These are phyloP conservation scores for Serendipita vermifera DNA, from an alignment of 768 basidiomycete species.

Conservation along the genomic window DNA sequence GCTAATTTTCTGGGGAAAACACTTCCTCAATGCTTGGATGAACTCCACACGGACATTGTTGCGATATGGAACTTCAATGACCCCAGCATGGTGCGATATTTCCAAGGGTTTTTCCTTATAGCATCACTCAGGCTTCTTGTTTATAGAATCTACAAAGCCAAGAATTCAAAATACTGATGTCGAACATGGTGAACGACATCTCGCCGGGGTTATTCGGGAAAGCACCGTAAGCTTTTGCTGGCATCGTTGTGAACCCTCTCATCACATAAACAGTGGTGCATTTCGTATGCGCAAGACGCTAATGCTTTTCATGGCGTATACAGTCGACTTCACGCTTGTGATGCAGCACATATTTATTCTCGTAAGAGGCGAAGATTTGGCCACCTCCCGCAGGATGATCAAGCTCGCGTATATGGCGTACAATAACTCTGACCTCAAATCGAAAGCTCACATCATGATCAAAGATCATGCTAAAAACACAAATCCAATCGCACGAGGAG, in stretches of 20 bases:
- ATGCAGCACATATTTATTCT: conserved; percentile 18
- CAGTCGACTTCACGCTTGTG: conserved; percentile 20
- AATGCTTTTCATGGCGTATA: conserved; percentile 19
- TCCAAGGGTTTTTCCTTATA: too few species aligned
- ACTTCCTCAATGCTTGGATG: not conserved
- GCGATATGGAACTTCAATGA: not conserved
- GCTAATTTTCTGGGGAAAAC: not conserved
- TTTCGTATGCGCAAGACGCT: conserved; percentile 3
- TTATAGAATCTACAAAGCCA: too few species aligned
- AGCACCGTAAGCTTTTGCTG: too few species aligned
- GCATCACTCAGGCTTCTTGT: too few species aligned
- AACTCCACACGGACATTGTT: not conserved
- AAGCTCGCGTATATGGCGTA: not conserved
- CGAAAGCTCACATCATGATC: too few species aligned
- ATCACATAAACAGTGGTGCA: not conserved
- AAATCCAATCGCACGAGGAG: too few species aligned
- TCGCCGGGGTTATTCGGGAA: too few species aligned
- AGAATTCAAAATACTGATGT: too few species aligned
- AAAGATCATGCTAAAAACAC: too few species aligned
- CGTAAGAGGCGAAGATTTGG: not conserved
- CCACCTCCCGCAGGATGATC: not conserved
- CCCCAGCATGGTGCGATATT: not conserved
- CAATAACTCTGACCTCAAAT: too few species aligned
- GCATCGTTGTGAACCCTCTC: too few species aligned
- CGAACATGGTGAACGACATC: too few species aligned